Percentiles rank a stretch among this genome's conserved stretches.
These are phyloP conservation scores for Penicillium sp. DNA, from an alignment of 2,329 filamentous ascomycete genomes.

Conservation along the genomic window DNA sequence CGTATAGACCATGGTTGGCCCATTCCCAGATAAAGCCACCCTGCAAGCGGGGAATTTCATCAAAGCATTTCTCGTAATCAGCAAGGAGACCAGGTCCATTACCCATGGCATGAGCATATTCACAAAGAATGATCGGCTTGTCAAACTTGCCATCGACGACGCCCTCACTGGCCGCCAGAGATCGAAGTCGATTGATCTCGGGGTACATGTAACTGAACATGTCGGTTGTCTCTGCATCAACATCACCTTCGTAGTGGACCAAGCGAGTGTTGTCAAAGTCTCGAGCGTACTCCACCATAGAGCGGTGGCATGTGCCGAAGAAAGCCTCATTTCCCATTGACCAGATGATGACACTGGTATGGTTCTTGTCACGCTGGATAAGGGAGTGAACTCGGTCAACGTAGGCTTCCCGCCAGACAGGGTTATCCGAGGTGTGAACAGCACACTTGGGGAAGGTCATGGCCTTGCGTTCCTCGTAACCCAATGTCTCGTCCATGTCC, in stretches of 20 bases:
- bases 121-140: conserved; percentile 47
- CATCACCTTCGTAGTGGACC: conserved; percentile 69
- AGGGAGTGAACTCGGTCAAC: conserved; percentile 67
- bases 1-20: conserved; percentile 62
- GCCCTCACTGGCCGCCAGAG: conserved; percentile 43
- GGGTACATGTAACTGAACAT: conserved; percentile 72
- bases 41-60: conserved; percentile 61
- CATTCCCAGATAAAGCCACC: conserved; percentile 70
- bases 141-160: conserved; percentile 46
- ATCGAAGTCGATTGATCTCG: conserved; percentile 52
- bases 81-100: conserved; percentile 71
- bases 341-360: conserved; percentile 72
- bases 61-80: conserved; percentile 68
- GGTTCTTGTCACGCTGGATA: conserved; percentile 69
- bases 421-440: conserved; percentile 33
- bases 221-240: conserved; percentile 60
- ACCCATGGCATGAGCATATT: conserved; percentile 67
- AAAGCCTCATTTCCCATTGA: conserved; percentile 73
- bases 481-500: conserved; percentile 57
- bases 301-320: conserved; percentile 67
- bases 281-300: conserved; percentile 67
- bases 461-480: conserved; percentile 62
- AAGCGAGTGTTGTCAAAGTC: conserved; percentile 58
- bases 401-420: conserved; percentile 58
- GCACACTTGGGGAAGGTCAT: conserved; percentile 41